A percentile compares a stretch with the other conserved stretches of the same genome.
phyloP scores from a whole-genome alignment of 768 basidiomycete species.

The Lentinula edodes region DNA sequence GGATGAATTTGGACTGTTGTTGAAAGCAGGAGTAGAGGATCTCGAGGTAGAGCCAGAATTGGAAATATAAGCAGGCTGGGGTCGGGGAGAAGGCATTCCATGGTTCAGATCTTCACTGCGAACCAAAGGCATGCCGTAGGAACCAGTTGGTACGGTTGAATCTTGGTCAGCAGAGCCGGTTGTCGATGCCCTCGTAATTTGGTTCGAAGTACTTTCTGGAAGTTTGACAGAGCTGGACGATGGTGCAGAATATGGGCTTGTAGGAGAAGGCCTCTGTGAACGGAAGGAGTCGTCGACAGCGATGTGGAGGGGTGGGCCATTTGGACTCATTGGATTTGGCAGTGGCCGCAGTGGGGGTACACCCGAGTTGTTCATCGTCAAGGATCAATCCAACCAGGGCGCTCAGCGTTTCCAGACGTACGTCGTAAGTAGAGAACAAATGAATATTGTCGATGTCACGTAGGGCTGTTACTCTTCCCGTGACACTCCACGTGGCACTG shows the following conservation, averaged over 20 bases:
- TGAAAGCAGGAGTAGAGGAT: slow-evolving; percentile 26
- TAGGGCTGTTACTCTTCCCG: not conserved
- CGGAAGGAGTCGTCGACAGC: slow-evolving; percentile 6
- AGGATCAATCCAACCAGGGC: slow-evolving; percentile 3
- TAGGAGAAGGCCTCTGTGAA: not conserved
- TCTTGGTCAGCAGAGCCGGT: slow-evolving; percentile 49
- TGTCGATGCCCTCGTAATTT: slow-evolving; percentile 65
- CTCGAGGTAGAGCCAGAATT: slow-evolving; percentile 6
- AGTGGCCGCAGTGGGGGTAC: not conserved
- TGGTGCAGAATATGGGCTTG: slow-evolving; percentile 27
- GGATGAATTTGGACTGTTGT: slow-evolving; percentile 36
- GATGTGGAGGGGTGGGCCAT: not conserved
- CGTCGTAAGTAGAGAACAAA: not conserved
- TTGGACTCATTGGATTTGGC: not conserved
- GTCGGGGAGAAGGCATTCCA: slow-evolving; percentile 13
- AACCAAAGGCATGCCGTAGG: slow-evolving; percentile 39
- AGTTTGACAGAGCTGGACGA: slow-evolving; percentile 29
- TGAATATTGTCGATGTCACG: not conserved
- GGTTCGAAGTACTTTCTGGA: slow-evolving; percentile 41
- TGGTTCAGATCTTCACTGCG: slow-evolving; percentile 75
- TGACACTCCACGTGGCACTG: not conserved
- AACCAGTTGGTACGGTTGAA: slow-evolving; percentile 35
- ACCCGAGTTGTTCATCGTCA: slow-evolving; percentile 6
- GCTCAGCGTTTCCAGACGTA: not conserved
- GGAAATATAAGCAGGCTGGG: slow-evolving; percentile 7